phyloP scores from a whole-genome alignment of 2,329 filamentous ascomycete genomes.

The Nakataea oryzae region DNA sequence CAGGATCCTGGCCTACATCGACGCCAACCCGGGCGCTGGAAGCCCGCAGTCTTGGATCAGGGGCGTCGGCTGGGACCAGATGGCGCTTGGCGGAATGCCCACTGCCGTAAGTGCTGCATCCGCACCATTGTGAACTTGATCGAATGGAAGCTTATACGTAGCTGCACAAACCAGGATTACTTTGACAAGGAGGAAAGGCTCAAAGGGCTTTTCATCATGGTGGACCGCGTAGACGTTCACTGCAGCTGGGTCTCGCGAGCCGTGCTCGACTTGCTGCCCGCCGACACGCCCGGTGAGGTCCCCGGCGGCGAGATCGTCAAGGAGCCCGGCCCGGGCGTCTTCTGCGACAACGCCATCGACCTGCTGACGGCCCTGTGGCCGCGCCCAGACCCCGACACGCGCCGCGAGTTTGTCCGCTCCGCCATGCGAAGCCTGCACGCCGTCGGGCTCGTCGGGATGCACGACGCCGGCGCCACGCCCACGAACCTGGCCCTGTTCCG shows the following conservation, averaged over 20 bases:
- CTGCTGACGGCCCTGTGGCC: slow-evolving; percentile 47
- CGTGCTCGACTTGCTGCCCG: slow-evolving; percentile 49
- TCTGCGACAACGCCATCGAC: slow-evolving; percentile 66
- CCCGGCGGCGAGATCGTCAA: slow-evolving; percentile 55
- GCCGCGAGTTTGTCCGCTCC: slow-evolving; percentile 41
- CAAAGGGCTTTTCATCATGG: slow-evolving; percentile 51
- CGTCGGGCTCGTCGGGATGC: slow-evolving; percentile 57
- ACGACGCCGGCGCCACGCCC: slow-evolving; percentile 54
- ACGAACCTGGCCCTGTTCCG: slow-evolving; percentile 43
- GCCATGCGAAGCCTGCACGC: slow-evolving; percentile 54
- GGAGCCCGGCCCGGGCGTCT: slow-evolving; percentile 54
- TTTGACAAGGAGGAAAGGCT: slow-evolving; percentile 42
- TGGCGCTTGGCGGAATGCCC: slow-evolving; percentile 53
- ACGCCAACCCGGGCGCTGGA: slow-evolving; percentile 37
- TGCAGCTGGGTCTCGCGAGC: slow-evolving; percentile 59
- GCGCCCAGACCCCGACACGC: slow-evolving; percentile 39
- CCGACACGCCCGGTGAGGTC: slow-evolving; percentile 35
- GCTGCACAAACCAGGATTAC: slow-evolving; percentile 31
- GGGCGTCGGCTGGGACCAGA: slow-evolving; percentile 64
- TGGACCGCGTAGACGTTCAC: slow-evolving; percentile 60
- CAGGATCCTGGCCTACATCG: slow-evolving; percentile 41
- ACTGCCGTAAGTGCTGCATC: slow-evolving; percentile 38
- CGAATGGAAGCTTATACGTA: background rate
- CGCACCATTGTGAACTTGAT: background rate
- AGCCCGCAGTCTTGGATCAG: slow-evolving; percentile 49